Evolutionary conservation across 2,329 filamentous ascomycete species (phyloP).

Genomic region (Penicillium concentricum): DNA sequence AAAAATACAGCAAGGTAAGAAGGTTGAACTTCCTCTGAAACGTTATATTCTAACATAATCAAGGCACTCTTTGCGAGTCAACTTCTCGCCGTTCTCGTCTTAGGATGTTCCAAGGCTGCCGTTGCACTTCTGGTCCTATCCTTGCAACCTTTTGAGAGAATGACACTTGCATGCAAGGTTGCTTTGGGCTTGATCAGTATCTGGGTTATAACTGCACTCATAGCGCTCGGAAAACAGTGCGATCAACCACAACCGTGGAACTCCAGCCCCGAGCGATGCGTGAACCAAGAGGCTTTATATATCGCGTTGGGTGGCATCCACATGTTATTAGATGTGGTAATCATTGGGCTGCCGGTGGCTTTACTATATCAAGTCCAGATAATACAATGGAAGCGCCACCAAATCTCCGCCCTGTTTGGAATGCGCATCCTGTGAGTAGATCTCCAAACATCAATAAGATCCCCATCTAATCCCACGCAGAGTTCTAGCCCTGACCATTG

Average conservation of each 20-base stretch:
- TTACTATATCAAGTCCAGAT: slow-evolving; percentile 14
- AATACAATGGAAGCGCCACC: slow-evolving; percentile 5
- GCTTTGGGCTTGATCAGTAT: slow-evolving; percentile 1
- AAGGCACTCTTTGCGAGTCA: slow-evolving; percentile 8
- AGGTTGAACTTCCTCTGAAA: not conserved
- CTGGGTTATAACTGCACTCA: slow-evolving; percentile 3
- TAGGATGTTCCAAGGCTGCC: slow-evolving; percentile 10
- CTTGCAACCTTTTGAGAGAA: slow-evolving; percentile 8
- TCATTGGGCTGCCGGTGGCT: slow-evolving; percentile 5
- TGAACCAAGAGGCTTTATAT: slow-evolving; percentile 10
- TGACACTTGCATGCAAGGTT: slow-evolving; percentile 2
- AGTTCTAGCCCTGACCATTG: slow-evolving; percentile 9
- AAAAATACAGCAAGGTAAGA: slow-evolving; percentile 8
- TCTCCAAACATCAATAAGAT: not conserved
- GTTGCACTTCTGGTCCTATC: slow-evolving; percentile 8
- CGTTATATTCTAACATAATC: not conserved
- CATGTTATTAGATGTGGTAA: slow-evolving; percentile 8
- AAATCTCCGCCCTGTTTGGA: slow-evolving; percentile 11
- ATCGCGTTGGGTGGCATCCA: not conserved
- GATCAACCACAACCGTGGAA: slow-evolving; percentile 4
- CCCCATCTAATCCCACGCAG: not conserved
- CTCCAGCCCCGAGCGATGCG: slow-evolving; percentile 2
- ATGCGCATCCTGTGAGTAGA: slow-evolving; percentile 7
- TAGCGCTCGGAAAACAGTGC: slow-evolving; percentile 9
- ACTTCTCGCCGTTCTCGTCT: slow-evolving; percentile 7